phyloP scores from a whole-genome alignment of 768 basidiomycete genomes.

The Hygrocybe punicea region DNA sequence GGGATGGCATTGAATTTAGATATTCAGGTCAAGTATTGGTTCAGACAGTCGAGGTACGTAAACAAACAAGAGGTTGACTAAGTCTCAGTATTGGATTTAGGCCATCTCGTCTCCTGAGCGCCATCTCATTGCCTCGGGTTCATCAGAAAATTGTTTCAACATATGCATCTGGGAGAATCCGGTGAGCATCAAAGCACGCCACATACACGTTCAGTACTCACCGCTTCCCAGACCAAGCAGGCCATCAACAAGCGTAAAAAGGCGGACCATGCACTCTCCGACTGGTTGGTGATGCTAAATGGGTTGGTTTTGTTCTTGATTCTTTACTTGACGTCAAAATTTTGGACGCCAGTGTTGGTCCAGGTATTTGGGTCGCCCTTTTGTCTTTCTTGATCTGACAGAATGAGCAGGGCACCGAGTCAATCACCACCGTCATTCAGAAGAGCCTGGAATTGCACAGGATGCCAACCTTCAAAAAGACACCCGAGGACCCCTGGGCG shows the following conservation, averaged over 20 bases:
- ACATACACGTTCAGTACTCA: background rate
- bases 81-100: background rate
- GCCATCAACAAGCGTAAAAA: background rate
- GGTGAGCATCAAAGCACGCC: background rate
- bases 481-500: too few species aligned
- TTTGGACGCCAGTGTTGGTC: background rate
- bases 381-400: too few species aligned
- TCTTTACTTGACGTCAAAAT: background rate
- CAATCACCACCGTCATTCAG: too few species aligned
- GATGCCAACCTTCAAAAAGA: too few species aligned
- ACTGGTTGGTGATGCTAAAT: background rate
- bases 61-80: background rate
- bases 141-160: background rate
- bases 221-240: background rate
- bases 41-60: background rate
- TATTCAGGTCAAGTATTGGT: background rate
- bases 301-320: background rate
- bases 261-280: background rate
- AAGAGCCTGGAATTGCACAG: too few species aligned
- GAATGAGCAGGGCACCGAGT: too few species aligned
- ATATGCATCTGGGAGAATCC: background rate
- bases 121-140: background rate
- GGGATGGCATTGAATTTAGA: too few species aligned
- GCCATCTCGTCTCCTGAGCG: background rate
- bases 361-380: too few species aligned